phyloP scores from a whole-genome alignment of 441 rosid species.

The Geranium incanum region DNA sequence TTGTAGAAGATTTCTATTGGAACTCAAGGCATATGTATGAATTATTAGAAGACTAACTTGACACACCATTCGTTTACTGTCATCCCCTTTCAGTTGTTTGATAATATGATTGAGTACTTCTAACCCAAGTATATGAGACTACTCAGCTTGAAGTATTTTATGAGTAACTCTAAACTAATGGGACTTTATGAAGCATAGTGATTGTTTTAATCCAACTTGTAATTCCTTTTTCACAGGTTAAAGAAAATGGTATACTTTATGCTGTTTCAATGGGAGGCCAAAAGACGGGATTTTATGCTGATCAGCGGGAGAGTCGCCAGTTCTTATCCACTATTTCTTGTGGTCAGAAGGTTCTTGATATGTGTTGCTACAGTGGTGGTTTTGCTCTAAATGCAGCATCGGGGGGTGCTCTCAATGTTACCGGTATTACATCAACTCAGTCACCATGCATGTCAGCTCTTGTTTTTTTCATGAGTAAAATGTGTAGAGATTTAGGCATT shows the following conservation, averaged over 20 bases:
- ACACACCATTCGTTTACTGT: neutral
- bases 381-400: conserved; percentile 63
- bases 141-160: neutral
- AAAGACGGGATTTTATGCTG: conserved; percentile 87
- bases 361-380: conserved; percentile 88
- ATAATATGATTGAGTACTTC: too few relatives aligned
- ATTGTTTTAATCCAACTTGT: conserved; percentile 1
- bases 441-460: neutral
- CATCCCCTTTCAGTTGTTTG: neutral
- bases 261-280: conserved; percentile 65
- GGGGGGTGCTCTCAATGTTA: conserved; percentile 61
- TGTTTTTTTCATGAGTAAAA: neutral
- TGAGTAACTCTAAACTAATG: neutral
- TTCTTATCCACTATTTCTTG: conserved; percentile 59
- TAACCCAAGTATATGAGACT: too few relatives aligned
- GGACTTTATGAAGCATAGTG: neutral
- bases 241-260: conserved; percentile 68
- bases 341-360: conserved; percentile 67
- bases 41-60: too few relatives aligned
- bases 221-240: conserved; percentile 35
- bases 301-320: conserved; percentile 67
- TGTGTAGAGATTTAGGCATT: neutral
- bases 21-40: neutral
- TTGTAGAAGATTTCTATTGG: neutral
- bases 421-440: conserved; percentile 31